Evolutionary conservation across 352 stramenopile genomes (phyloP).

Genomic region (Halophytophthora batemanensis): DNA sequence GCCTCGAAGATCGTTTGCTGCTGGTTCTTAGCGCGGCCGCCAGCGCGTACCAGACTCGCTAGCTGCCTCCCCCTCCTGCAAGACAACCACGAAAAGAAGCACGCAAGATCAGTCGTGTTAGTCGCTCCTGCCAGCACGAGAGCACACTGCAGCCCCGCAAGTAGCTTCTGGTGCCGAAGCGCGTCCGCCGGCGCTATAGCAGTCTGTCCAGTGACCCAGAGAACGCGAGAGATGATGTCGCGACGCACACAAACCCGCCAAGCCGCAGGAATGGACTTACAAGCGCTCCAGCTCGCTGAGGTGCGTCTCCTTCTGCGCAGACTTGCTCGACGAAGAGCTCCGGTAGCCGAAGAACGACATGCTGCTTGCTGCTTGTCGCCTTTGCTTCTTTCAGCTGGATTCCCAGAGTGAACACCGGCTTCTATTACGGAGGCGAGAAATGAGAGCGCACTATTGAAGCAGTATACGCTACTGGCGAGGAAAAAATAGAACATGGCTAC

Average conservation of each 20-base stretch:
- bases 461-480: not conserved
- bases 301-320: constrained; percentile 63
- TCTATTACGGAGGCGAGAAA: too few species aligned
- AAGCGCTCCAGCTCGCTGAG: constrained; percentile 79
- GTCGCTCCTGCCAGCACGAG: too few species aligned
- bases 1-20: constrained; percentile 86
- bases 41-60: constrained; percentile 76
- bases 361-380: not conserved
- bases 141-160: too few species aligned
- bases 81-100: constrained; percentile 1
- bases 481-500: constrained; percentile 19
- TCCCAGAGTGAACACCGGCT: constrained; percentile 8
- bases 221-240: not conserved
- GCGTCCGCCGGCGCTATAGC: not conserved
- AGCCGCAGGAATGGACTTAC: constrained; percentile 32
- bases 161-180: too few species aligned
- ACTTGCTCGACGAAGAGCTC: constrained; percentile 41
- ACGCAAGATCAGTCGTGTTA: not conserved
- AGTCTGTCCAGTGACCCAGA: not conserved
- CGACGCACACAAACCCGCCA: constrained; percentile 1
- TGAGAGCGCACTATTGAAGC: not conserved
- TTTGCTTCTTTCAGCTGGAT: constrained; percentile 1
- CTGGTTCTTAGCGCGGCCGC: constrained; percentile 80
- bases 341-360: constrained; percentile 76
- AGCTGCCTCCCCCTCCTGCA: constrained; percentile 68